Conservation (phyloP, 2,329 filamentous ascomycete species). For the Verticillium dahliae region DNA sequence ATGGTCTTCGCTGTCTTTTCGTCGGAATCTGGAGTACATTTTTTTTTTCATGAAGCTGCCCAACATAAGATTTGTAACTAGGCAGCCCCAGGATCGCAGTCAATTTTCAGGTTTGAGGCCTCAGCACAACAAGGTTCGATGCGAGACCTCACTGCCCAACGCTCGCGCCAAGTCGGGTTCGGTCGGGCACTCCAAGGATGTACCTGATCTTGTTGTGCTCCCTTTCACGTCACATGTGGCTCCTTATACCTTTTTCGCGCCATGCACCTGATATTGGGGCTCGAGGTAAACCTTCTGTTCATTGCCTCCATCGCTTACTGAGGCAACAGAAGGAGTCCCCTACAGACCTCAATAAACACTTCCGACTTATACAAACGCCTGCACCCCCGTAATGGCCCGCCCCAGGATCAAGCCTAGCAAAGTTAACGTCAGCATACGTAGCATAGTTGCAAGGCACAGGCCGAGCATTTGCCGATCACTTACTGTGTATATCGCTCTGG, state of each 20-base stretch:
- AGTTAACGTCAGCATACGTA: conserved; percentile 18
- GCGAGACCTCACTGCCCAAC: background rate
- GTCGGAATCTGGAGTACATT: background rate
- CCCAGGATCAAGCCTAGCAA: conserved; percentile 60
- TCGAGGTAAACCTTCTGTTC: background rate
- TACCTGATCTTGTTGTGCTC: background rate
- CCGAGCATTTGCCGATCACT: conserved; percentile 31
- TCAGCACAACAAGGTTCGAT: background rate
- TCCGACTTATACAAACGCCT: conserved; percentile 62
- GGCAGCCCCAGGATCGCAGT: background rate
- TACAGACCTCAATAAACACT: background rate
- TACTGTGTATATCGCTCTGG: conserved; percentile 95
- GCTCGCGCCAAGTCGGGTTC: background rate
- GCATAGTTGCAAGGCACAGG: background rate
- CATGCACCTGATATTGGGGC: background rate
- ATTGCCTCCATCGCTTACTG: background rate
- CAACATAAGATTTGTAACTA: no score
- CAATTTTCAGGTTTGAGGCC: background rate
- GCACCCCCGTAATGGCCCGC: conserved; percentile 65
- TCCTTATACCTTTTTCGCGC: background rate
- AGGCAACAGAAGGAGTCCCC: background rate
- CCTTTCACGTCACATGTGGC: background rate
- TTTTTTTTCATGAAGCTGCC: no score
- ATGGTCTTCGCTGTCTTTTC: background rate
- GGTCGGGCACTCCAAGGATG: background rate